Evolutionary conservation across 2,329 filamentous ascomycete genomes (phyloP).

Genomic region (Talaromyces sp.): DNA sequence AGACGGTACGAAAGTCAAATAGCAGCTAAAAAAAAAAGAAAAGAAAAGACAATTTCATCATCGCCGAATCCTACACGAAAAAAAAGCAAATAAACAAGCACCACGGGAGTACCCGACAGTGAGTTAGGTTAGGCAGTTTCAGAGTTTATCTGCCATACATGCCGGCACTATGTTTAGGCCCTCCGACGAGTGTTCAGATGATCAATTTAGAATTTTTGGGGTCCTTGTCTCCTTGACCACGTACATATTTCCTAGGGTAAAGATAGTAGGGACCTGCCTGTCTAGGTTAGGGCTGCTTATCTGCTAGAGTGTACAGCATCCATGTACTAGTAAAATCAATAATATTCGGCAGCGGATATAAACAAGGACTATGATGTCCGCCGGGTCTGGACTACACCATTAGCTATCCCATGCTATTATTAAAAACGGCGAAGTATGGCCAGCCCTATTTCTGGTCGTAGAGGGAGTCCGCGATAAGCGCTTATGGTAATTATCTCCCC

Average conservation of each 20-base stretch:
- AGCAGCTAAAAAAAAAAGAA: background rate
- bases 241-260: background rate
- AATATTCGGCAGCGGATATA: background rate
- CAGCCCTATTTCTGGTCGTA: background rate
- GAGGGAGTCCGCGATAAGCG: constrained; percentile 13
- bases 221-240: background rate
- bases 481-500: background rate
- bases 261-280: constrained; percentile 3
- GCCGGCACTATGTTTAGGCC: background rate
- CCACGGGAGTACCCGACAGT: constrained; percentile 3
- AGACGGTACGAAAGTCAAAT: background rate
- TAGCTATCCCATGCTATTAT: background rate
- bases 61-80: background rate
- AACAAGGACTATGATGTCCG: background rate
- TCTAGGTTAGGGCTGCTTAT: background rate
- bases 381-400: constrained; percentile 1
- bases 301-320: background rate
- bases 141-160: background rate
- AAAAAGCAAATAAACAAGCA: constrained; percentile 1
- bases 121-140: background rate
- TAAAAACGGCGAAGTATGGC: too few species aligned
- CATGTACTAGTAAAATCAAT: background rate
- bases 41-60: background rate
- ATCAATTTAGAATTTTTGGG: background rate
- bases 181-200: background rate